phyloP scores from a whole-genome alignment of 805 yeast species.

The Kodamaea restingae region DNA sequence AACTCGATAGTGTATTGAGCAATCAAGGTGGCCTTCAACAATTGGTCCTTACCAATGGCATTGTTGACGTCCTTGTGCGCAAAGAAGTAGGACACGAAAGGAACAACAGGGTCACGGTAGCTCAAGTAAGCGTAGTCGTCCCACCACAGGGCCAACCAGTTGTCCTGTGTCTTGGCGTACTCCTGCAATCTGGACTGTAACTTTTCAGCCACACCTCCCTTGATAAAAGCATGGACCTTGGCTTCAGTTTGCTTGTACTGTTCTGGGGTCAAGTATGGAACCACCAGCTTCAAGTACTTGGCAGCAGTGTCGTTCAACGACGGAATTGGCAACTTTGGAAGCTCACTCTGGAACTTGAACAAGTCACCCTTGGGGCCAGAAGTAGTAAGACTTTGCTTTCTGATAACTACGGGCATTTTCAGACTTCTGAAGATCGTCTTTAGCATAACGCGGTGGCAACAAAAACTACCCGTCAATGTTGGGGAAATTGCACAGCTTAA shows the following conservation, averaged over 20 bases:
- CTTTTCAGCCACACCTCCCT: conserved; percentile 58
- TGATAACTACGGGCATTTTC: conserved; percentile 9
- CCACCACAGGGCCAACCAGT: conserved; percentile 94
- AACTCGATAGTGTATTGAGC: conserved; percentile 65
- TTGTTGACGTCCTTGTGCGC: conserved; percentile 68
- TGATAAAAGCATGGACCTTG: conserved; percentile 62
- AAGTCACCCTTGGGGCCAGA: conserved; percentile 55
- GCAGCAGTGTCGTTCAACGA: conserved; percentile 63
- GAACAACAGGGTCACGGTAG: conserved; percentile 91
- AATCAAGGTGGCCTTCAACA: conserved; percentile 72
- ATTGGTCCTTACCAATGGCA: conserved; percentile 57
- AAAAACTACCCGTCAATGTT: background rate
- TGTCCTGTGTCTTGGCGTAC: conserved; percentile 60
- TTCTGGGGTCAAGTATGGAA: conserved; percentile 56
- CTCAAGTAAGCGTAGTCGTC: conserved; percentile 88
- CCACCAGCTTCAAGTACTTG: conserved; percentile 66
- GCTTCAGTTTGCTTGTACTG: conserved; percentile 49
- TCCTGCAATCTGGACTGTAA: conserved; percentile 64
- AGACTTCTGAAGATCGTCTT: conserved; percentile 2
- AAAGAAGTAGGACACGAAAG: conserved; percentile 88
- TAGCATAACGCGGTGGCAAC: conserved; percentile 2
- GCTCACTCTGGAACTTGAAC: conserved; percentile 62
- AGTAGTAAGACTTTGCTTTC: conserved; percentile 17
- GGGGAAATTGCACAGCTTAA: background rate
- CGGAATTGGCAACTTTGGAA: conserved; percentile 90